Evolutionary conservation across 2,329 filamentous ascomycete genomes (phyloP), one percentile per base, ranked within the genome.

Genomic region (Colletotrichum sojae): DNA sequence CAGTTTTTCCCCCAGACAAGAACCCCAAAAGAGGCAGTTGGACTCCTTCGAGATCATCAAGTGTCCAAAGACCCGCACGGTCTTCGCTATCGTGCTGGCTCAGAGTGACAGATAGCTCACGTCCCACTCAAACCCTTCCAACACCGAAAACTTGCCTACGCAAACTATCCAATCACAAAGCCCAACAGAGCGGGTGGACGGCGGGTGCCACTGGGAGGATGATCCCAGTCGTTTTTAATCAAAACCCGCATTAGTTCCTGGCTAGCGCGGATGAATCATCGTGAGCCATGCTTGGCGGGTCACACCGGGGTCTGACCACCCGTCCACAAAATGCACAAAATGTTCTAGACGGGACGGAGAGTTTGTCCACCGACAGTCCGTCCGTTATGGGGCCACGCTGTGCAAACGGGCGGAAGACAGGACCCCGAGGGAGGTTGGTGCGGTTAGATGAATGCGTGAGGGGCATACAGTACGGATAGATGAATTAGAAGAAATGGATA

Each of bases 251-350:
- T 16, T 3, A 31, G 51, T 36, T 49, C 62, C 45, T 31, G 60
- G 43, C 62, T 69, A 69, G 66, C 66, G 66, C 62, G 48, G 66
- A 69, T 69, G 62, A 69, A 66, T 69, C 66, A 69, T 69, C 43
- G 20, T 69, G 62, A 69, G 55, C 66, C 55, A 69, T 54, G n/a
- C 55, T 66, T 60, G 49, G 62, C 49, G 16, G 16, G 51, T 36
- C 18, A 40, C 39, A 40, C 10, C 22, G 12, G 15, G 20, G 20
- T 64, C 61, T 46, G 39, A 54, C 60, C 60, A 65, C 53, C 15
- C 20, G n/a, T 18, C 40, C 36, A 40, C 57, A 20, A 18, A 36
- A 27, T 8, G 39, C 22, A 45, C 49, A 43, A 55, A 25, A 36
- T 27, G 16, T 61, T 45, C 36, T 8, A 43, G 58, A 45, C 36